These are phyloP conservation scores for Pestalotiopsis sp. DNA, from an alignment of 2,329 filamentous ascomycete genomes.

Conservation along the genomic window DNA sequence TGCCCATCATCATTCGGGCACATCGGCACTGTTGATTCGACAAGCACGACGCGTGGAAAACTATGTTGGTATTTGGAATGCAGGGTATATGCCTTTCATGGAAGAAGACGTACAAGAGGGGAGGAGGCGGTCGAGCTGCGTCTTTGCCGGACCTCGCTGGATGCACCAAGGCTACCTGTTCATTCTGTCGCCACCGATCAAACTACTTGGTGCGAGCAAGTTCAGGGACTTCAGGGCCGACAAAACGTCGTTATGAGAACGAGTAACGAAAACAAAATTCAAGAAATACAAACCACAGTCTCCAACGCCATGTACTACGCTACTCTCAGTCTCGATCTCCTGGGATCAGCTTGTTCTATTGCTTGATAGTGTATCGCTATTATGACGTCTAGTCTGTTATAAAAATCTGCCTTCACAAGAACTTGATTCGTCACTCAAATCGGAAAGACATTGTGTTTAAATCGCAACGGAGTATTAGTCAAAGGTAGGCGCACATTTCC, in stretches of 20 bases:
- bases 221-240: neutral
- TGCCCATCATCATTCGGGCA: slow-evolving; percentile 12
- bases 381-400: no score
- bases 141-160: slow-evolving; percentile 18
- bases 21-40: slow-evolving; percentile 11
- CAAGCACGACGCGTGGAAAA: slow-evolving; percentile 13
- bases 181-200: slow-evolving; percentile 14
- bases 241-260: neutral
- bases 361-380: no score
- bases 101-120: neutral
- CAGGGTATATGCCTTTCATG: slow-evolving; percentile 1
- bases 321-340: no score
- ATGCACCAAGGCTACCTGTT: slow-evolving; percentile 14
- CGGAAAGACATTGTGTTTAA: no score
- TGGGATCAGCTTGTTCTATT: no score
- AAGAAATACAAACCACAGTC: neutral
- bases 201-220: slow-evolving; percentile 2
- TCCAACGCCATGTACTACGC: no score
- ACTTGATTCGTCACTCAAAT: no score
- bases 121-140: neutral
- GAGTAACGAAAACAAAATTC: neutral
- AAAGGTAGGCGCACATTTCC: no score
- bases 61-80: slow-evolving; percentile 20
- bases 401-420: no score
- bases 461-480: no score